Evolutionary conservation across 2,329 filamentous ascomycete species (phyloP).

Genomic region (Colletotrichum cereale): DNA sequence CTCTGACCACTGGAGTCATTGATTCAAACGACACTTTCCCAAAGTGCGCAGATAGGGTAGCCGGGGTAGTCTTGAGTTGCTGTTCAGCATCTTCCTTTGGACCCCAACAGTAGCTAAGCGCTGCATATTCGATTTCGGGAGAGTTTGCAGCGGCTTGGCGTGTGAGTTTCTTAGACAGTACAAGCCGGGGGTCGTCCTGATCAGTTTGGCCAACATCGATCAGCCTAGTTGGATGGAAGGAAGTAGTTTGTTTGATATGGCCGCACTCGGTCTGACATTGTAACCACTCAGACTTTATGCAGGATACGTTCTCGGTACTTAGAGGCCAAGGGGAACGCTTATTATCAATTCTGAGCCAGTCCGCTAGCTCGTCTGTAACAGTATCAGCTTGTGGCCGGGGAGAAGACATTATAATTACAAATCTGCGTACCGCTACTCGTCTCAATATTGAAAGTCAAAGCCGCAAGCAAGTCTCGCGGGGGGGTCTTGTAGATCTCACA

Average conservation of each 20-base stretch:
- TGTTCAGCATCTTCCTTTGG: neutral
- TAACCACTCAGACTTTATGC: neutral
- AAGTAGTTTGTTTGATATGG: neutral
- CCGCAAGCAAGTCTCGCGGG: neutral
- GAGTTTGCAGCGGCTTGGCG: neutral
- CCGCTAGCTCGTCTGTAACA: neutral
- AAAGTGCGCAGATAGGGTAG: neutral
- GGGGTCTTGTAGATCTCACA: slow-evolving; percentile 6
- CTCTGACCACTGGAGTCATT: slow-evolving; percentile 3
- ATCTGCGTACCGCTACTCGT: neutral
- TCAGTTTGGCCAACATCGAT: slow-evolving; percentile 3
- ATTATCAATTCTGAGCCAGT: slow-evolving; percentile 5
- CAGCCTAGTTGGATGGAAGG: slow-evolving; percentile 3
- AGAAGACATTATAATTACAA: neutral
- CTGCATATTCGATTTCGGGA: neutral
- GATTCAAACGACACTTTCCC: neutral
- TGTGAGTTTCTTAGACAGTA: neutral
- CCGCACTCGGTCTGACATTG: slow-evolving; percentile 1
- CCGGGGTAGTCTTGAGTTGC: neutral
- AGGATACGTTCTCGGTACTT: neutral
- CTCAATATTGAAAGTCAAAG: slow-evolving; percentile 12
- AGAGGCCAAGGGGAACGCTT: neutral
- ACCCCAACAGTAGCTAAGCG: slow-evolving; percentile 23
- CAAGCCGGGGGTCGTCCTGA: neutral
- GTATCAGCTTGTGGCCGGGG: too few species aligned